Conservation (phyloP, 441 rosid species). For the Manihot esculenta region DNA sequence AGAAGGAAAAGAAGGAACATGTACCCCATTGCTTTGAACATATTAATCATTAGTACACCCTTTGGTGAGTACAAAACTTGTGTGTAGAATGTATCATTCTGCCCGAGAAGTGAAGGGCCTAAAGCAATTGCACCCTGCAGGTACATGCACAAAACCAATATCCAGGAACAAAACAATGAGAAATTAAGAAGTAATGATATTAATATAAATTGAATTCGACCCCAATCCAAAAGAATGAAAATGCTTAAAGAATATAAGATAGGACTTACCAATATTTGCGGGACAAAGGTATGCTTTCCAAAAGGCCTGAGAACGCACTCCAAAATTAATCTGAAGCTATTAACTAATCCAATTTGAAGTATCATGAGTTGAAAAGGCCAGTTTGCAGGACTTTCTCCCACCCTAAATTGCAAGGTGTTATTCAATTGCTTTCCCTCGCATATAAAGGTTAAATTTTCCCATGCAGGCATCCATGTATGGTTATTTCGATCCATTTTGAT, state of each 20-base stretch:
- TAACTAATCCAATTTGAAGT: conserved; percentile 34
- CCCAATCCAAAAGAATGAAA: too few relatives aligned
- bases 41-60: conserved; percentile 24
- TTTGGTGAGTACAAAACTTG: conserved; percentile 26
- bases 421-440: neutral
- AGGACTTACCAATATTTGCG: conserved; percentile 36
- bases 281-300: conserved; percentile 34
- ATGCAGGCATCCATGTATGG: neutral
- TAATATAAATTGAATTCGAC: too few relatives aligned
- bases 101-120: conserved; percentile 49
- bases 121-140: conserved; percentile 38
- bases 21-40: conserved; percentile 37
- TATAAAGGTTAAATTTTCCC: neutral
- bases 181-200: neutral
- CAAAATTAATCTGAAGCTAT: conserved; percentile 18
- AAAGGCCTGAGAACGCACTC: conserved; percentile 38
- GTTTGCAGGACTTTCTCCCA: neutral
- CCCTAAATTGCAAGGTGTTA: conserved; percentile 17
- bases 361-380: conserved; percentile 30
- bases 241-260: too few relatives aligned
- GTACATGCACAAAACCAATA: neutral
- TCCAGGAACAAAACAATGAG: neutral
- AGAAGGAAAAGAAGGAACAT: conserved; percentile 39
- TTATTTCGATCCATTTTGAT: too few relatives aligned
- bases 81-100: conserved; percentile 4